phyloP scores from a whole-genome alignment of 345 rosid species.

The Garcia nutans region DNA sequence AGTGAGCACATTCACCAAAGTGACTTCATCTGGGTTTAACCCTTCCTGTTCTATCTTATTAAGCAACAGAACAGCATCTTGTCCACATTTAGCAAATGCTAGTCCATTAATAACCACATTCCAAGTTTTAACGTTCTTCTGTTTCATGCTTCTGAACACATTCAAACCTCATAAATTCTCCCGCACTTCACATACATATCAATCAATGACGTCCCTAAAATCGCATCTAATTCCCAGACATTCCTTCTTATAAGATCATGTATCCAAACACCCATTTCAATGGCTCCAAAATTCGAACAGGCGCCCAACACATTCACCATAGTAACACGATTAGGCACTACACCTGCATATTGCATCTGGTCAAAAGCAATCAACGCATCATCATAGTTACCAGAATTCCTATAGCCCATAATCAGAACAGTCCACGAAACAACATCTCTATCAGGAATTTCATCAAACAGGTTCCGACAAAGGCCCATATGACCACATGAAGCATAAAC shows the following conservation, averaged over 20 bases:
- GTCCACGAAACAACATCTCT: constrained; percentile 64
- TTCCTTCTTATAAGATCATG: constrained; percentile 45
- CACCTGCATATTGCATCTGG: constrained; percentile 45
- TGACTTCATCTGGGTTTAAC: constrained; percentile 39
- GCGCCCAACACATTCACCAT: constrained; percentile 59
- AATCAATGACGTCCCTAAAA: constrained; percentile 52
- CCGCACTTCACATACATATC: constrained; percentile 56
- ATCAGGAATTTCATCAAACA: constrained; percentile 53
- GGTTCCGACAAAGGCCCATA: constrained; percentile 34
- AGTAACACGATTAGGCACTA: constrained; percentile 53
- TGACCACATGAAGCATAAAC: constrained; percentile 39
- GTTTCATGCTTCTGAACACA: constrained; percentile 45
- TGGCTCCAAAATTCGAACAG: constrained; percentile 40
- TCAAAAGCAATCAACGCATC: constrained; percentile 54
- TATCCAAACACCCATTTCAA: constrained; percentile 56
- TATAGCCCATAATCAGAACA: constrained; percentile 44
- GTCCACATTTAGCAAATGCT: constrained; percentile 44
- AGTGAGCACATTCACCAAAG: constrained; percentile 45
- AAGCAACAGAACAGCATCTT: constrained; percentile 49
- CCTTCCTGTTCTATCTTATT: constrained; percentile 47
- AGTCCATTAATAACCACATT: constrained; percentile 52
- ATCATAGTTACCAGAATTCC: constrained; percentile 30
- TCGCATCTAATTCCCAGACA: constrained; percentile 56
- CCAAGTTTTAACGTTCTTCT: constrained; percentile 49
- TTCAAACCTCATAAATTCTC: constrained; percentile 39